A percentile compares a stretch with the other conserved stretches of the same genome.
Conservation (phyloP, 495 filamentous ascomycete species). For the Astrocystis sublimbata region DNA sequence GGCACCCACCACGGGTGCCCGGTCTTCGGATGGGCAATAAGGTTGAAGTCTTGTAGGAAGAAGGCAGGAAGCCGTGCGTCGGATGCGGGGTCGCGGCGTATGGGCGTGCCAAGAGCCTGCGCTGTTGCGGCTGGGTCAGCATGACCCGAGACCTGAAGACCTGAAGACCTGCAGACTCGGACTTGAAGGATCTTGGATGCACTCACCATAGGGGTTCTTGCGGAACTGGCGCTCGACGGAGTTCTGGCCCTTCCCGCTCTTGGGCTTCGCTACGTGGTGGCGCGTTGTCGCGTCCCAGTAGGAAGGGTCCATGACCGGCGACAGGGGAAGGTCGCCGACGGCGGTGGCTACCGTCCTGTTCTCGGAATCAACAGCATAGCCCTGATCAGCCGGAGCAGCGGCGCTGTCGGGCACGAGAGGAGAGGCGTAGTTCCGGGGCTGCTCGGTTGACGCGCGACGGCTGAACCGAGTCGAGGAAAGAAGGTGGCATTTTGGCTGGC, state of each 20-base stretch:
- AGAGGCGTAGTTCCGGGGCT: conserved; percentile 12
- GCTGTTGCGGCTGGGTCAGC: conserved; percentile 39
- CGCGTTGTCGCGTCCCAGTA: conserved; percentile 39
- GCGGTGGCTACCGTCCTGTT: conserved; percentile 42
- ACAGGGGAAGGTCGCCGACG: conserved; percentile 45
- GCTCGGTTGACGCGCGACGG: conserved; percentile 8
- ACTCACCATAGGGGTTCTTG: conserved; percentile 62
- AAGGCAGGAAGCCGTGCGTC: conserved; percentile 56
- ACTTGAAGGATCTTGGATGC: too few species aligned
- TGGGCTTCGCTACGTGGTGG: conserved; percentile 35
- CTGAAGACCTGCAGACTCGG: too few species aligned
- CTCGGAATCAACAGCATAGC: conserved; percentile 31
- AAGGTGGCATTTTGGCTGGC: conserved; percentile 7
- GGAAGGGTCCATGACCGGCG: conserved; percentile 53
- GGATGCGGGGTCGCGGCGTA: conserved; percentile 64
- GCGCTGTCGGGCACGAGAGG: conserved; percentile 8
- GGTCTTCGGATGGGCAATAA: conserved; percentile 59
- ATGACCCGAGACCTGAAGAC: neutral
- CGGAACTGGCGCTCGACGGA: conserved; percentile 51
- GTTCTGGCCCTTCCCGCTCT: conserved; percentile 34
- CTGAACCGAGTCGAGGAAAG: neutral
- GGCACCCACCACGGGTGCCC: conserved; percentile 62
- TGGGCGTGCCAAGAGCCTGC: conserved; percentile 64
- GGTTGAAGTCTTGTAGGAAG: conserved; percentile 63
- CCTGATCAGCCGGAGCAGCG: neutral